Evolutionary conservation across 352 stramenopile genomes (phyloP), one percentile per base, ranked within the genome.

Genomic region (Pythium myriotylum): DNA sequence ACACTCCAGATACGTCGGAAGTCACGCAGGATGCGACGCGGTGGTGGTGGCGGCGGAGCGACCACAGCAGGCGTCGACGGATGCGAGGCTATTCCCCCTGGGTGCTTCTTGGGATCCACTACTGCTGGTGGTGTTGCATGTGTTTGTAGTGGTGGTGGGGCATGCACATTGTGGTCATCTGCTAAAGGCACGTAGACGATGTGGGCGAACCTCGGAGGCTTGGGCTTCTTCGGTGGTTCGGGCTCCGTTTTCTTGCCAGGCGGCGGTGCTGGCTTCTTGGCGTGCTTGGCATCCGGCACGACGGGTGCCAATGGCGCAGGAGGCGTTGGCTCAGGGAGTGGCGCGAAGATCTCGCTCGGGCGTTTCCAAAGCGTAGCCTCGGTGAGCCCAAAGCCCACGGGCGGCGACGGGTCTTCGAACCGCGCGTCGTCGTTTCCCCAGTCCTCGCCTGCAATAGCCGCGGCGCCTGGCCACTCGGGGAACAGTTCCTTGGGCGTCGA

Each of bases 1-100:
- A 50, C 48, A 27, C 79, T 91, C 84, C 85, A 93, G 10, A 86
- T 61, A 14, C 84, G 75, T 14, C 82, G 73, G 53, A 94, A 94
- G 43, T 89, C 78, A 19, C 76, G 78, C 16, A 70, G 55, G 41
- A 89, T 85, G 8, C 23, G 65, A 14, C 68, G 66, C 19, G 51
- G 49, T 4, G 57, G 51, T n/a, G 61, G 60, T 29, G 51, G 54
- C 2, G 43, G 39, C 3, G 42, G 22, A 29, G 67, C 16, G 8
- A 40, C 17, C 6, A 43, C 37, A 32, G 39, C 23, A 20, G 39
- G 50, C 27, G 55, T 53, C 35, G 59, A 14, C 42, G 61, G 27
- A 12, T 57, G 33, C 2, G 58, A 68, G 6, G 39, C 56, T 22
- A 20, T 26, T 9, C 55, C 56, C 47, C 42, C 13, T 20, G 37